Evolutionary conservation across 148 eudicot species (phyloP).

Genomic region (Rhododendron henanense): DNA sequence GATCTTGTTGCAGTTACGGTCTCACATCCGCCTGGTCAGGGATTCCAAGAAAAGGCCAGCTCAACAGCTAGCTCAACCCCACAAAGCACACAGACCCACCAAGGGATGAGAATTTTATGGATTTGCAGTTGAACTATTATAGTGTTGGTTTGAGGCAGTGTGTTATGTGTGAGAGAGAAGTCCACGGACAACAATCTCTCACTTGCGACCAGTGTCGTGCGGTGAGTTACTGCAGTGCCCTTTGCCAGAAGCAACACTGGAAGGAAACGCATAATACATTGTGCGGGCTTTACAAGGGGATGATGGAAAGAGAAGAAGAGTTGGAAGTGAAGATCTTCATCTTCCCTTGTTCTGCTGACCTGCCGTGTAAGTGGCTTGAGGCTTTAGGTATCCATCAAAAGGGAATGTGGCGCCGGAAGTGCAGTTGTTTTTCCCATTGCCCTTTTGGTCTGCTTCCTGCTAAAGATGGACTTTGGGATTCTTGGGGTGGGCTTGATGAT

Average conservation of each 20-base stretch:
- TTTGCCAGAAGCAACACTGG: slow-evolving; percentile 54
- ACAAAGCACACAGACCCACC: slow-evolving; percentile 30
- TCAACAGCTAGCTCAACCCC: slow-evolving; percentile 47
- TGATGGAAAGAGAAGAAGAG: slow-evolving; percentile 62
- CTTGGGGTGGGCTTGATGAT: slow-evolving; percentile 55
- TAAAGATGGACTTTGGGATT: slow-evolving; percentile 31
- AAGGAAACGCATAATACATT: slow-evolving; percentile 38
- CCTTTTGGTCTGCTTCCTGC: slow-evolving; percentile 45
- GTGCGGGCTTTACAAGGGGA: slow-evolving; percentile 51
- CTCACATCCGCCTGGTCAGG: slow-evolving; percentile 55
- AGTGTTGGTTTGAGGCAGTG: slow-evolving; percentile 33
- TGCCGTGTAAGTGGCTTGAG: slow-evolving; percentile 50
- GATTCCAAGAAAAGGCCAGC: slow-evolving; percentile 39
- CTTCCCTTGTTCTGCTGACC: slow-evolving; percentile 38
- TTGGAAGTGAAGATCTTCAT: slow-evolving; percentile 42
- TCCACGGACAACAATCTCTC: slow-evolving; percentile 35
- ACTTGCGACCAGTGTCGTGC: slow-evolving; percentile 41
- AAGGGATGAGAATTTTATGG: slow-evolving; percentile 38
- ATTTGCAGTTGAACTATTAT: slow-evolving; percentile 17
- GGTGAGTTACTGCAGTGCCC: slow-evolving; percentile 34
- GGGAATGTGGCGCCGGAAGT: slow-evolving; percentile 62
- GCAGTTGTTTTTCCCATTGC: slow-evolving; percentile 41
- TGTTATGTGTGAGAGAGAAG: slow-evolving; percentile 44
- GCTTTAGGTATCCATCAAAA: slow-evolving; percentile 42
- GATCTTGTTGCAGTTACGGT: slow-evolving; percentile 63